Evolutionary conservation across 768 basidiomycete genomes (phyloP).

Genomic region (Russula sp.): DNA sequence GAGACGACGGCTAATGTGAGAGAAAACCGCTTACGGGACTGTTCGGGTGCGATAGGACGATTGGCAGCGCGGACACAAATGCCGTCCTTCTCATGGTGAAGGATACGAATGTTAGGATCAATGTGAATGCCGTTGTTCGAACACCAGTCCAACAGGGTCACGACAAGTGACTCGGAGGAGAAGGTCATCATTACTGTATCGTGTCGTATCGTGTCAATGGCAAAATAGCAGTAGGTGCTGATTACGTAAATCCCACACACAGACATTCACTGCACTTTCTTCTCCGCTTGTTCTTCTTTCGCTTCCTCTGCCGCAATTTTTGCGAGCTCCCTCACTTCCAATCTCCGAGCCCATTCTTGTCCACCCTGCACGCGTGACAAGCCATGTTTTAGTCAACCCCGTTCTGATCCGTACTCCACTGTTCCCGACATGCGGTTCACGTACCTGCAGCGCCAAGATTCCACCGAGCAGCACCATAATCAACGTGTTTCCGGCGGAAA

Average conservation of each 20-base stretch:
- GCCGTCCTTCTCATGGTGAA: conserved; percentile 13
- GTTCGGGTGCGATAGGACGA: conserved; percentile 4
- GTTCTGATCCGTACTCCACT: neutral
- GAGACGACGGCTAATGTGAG: neutral
- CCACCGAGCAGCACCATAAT: conserved; percentile 62
- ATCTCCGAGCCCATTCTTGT: conserved; percentile 52
- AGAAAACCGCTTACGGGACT: conserved; percentile 18
- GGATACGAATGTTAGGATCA: conserved; percentile 20
- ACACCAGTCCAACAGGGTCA: conserved; percentile 24
- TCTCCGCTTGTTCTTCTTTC: conserved; percentile 12
- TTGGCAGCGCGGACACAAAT: conserved; percentile 15
- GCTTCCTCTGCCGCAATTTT: conserved; percentile 22
- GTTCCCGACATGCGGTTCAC: conserved; percentile 24
- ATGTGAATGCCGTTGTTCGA: conserved; percentile 23
- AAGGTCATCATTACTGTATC: neutral
- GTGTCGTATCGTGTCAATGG: neutral
- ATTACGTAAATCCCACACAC: conserved; percentile 6
- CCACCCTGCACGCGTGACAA: conserved; percentile 51
- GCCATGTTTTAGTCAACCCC: conserved; percentile 1
- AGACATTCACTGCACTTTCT: conserved; percentile 13
- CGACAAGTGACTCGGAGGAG: neutral
- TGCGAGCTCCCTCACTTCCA: conserved; percentile 21
- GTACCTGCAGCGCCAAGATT: conserved; percentile 68
- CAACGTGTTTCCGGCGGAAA: conserved; percentile 85
- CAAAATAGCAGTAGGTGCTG: conserved; percentile 3